Conservation (phyloP, 1,284 basidiomycete species). For the Omphalotus olearius region DNA sequence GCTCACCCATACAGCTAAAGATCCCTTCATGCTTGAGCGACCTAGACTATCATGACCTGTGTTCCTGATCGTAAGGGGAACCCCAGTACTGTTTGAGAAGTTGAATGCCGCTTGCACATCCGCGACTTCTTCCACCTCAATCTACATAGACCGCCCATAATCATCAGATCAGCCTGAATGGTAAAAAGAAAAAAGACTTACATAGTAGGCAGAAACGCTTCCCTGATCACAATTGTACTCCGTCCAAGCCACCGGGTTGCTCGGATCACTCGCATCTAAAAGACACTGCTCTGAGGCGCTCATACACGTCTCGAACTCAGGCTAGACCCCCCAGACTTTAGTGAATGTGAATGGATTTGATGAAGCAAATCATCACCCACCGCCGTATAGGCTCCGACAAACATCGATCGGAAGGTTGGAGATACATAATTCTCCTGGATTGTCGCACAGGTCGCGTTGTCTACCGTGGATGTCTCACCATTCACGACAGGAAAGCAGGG, state of each 20-base stretch:
- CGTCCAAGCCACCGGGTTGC: neutral
- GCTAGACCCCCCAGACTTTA: no score
- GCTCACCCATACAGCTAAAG: constrained; percentile 1
- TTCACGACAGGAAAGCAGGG: constrained; percentile 29
- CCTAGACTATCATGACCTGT: constrained; percentile 3
- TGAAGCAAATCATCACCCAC: constrained; percentile 16
- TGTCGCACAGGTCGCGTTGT: constrained; percentile 22
- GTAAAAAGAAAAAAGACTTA: neutral
- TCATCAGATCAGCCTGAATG: neutral
- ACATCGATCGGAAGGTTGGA: constrained; percentile 21
- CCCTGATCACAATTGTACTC: neutral
- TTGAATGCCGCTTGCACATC: constrained; percentile 2
- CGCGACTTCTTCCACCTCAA: neutral
- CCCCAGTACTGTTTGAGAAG: neutral
- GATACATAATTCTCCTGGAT: constrained; percentile 27
- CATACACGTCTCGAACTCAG: neutral
- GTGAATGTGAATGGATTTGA: no score
- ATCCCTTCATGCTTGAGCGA: neutral
- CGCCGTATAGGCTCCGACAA: constrained; percentile 27
- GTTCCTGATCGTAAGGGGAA: neutral
- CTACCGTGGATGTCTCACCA: constrained; percentile 16
- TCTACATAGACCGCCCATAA: neutral
- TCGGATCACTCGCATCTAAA: neutral
- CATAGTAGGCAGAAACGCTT: constrained; percentile 1
- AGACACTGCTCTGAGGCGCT: neutral